Base-by-base conservation (phyloP, 2,329 filamentous ascomycete genomes). In the Trichoderma arundinaceum region DNA sequence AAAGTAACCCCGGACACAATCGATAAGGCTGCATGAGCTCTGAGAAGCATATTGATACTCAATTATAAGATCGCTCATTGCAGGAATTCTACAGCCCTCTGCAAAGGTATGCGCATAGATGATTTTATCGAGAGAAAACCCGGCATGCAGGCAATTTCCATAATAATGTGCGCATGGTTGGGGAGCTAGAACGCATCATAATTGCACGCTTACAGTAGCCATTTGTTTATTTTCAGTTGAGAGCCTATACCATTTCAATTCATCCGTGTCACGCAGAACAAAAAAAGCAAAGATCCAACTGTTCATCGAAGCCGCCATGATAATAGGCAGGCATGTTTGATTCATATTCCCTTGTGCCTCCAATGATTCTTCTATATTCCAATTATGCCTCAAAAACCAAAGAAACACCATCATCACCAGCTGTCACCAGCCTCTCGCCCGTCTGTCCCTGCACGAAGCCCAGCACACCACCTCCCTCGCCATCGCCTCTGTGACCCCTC, bases 401-500 rank as follows among this genome's bases (percentile, higher is more conserved):
- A 33, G 87, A 82, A 32, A 92, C 77, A 7, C 86, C 85, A 75
- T 99, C 95, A 79, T 99, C 95, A 28, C 95, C 95, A 1, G 93
- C 95, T 6, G 95, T 98, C 4, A 97, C 85, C 56, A 98, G 82
- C 69, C 88, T 84, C 77, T 88, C 86, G 0, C 92, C 92, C 3
- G 83, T 86, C 75, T 89, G 84, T 7, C 89, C 88, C 78, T 97
- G 93, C 60, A 96, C 94, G 75, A 98, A 99, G 0, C 90, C 94
- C 71, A 98, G 79, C 8, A 98, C 90, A 61, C 94, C 94, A 39
- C 94, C 94, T 22, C 92, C 90, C 79, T 95, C 92, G 12, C 92
- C 91, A 74, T 92, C 88, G 35, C 94, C 89, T 71, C 92, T 77
- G 76, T 99, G 95, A 0, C 95, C 95, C 77, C 85, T 92, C 94